phyloP scores from a whole-genome alignment of 495 filamentous ascomycete species.

The Annulohypoxylon moriforme region DNA sequence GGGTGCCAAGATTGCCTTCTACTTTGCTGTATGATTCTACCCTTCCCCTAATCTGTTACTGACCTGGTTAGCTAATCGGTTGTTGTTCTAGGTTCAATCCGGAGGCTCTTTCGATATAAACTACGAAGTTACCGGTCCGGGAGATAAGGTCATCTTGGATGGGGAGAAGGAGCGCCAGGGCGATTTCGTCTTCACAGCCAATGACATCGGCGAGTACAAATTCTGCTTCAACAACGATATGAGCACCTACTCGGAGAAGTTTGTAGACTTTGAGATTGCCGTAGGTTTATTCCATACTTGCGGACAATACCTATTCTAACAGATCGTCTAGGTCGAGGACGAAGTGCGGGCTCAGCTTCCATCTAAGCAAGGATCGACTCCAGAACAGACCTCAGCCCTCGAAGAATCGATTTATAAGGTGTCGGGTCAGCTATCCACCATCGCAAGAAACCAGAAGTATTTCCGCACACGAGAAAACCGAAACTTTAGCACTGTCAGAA shows the following conservation, averaged over 20 bases:
- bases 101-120: constrained; percentile 97
- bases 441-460: constrained; percentile 98
- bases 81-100: constrained; percentile 80
- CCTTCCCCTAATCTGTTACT: background rate
- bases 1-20: constrained; percentile 94
- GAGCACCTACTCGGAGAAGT: constrained; percentile 97
- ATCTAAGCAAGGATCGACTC: constrained; percentile 87
- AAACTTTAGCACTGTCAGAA: constrained; percentile 97
- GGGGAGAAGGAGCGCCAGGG: constrained; percentile 94
- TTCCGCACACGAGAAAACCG: constrained; percentile 99
- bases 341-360: constrained; percentile 85
- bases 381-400: constrained; percentile 89
- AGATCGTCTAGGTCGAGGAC: constrained; percentile 81
- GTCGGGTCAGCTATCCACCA: constrained; percentile 92
- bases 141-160: constrained; percentile 83
- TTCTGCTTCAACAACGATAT: constrained; percentile 99
- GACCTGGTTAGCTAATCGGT: constrained; percentile 9
- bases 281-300: constrained; percentile 62
- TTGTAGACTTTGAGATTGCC: constrained; percentile 98
- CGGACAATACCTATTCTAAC: constrained; percentile 7
- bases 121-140: constrained; percentile 86
- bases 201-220: constrained; percentile 90
- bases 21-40: constrained; percentile 84
- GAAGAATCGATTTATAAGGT: constrained; percentile 98
- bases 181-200: constrained; percentile 97